phyloP scores from a whole-genome alignment of 169 alveolate genomes.

The Plasmodium adleri region DNA sequence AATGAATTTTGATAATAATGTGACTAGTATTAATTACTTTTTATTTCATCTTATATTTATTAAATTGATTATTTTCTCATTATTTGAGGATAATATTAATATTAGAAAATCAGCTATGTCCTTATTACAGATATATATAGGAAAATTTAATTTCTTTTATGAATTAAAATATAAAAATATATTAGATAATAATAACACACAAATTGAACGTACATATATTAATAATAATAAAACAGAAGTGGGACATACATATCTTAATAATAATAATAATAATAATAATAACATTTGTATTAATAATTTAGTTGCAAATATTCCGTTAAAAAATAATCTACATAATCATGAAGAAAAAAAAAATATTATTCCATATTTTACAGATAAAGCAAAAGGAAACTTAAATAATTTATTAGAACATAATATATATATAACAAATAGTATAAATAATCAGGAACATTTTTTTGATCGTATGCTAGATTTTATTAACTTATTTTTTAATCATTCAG shows the following conservation, averaged over 20 bases:
- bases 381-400: not conserved
- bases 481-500: conserved; percentile 33
- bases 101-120: conserved; percentile 73
- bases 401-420: not conserved
- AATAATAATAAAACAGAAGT: not conserved
- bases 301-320: not conserved
- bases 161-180: not conserved
- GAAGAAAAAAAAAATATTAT: too few species aligned
- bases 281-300: not conserved
- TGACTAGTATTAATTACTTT: conserved; percentile 11
- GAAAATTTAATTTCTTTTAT: conserved; percentile 61
- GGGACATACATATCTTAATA: not conserved
- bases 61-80: conserved; percentile 42
- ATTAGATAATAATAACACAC: not conserved
- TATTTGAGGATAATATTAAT: conserved; percentile 60
- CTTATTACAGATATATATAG: conserved; percentile 38
- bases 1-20: conserved; percentile 12
- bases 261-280: not conserved
- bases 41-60: conserved; percentile 50
- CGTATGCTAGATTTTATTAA: conserved; percentile 26
- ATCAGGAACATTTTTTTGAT: conserved; percentile 12
- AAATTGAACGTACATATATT: not conserved
- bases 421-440: not conserved
- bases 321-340: not conserved
- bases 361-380: too few species aligned